phyloP scores from a whole-genome alignment of 805 yeast species.

The Yarrowia alimentaria region DNA sequence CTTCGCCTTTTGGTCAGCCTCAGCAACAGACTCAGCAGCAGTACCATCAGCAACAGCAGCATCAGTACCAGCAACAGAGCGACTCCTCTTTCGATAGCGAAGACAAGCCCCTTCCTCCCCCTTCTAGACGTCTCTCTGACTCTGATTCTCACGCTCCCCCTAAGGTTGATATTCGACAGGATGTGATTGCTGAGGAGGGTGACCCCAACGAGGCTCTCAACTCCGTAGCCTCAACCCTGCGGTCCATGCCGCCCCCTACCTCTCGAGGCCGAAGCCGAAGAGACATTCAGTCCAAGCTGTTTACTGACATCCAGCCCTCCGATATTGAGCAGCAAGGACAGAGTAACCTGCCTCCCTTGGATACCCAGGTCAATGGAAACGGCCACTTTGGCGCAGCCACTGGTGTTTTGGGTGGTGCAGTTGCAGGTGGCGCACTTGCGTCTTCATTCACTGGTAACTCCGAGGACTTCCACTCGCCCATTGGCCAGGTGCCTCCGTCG shows the following conservation, averaged over 20 bases:
- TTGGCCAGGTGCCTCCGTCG: constrained; percentile 10
- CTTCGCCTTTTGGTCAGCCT: constrained; percentile 6
- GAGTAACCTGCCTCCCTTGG: constrained; percentile 1
- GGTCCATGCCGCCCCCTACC: constrained; percentile 37
- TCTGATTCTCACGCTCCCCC: constrained; percentile 29
- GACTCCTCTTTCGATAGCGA: too few species aligned
- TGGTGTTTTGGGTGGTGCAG: constrained; percentile 3
- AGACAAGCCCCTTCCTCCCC: constrained; percentile 17
- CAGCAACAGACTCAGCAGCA: constrained; percentile 1
- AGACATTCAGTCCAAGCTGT: constrained; percentile 38
- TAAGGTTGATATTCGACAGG: constrained; percentile 34
- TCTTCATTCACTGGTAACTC: constrained; percentile 19
- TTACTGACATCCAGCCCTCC: constrained; percentile 35
- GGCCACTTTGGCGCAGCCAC: background rate
- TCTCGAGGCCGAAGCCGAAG: constrained; percentile 38
- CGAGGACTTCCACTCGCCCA: constrained; percentile 15
- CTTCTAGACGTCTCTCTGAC: constrained; percentile 22
- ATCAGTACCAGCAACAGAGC: background rate
- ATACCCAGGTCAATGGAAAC: constrained; percentile 15
- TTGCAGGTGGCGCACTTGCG: constrained; percentile 13
- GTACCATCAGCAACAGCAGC: constrained; percentile 8
- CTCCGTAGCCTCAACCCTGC: constrained; percentile 37
- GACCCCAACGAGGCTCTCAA: constrained; percentile 38
- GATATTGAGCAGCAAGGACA: constrained; percentile 28
- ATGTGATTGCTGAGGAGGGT: constrained; percentile 35